phyloP scores from a whole-genome alignment of 208 protist species.

The Vickermania spadyakhi region DNA sequence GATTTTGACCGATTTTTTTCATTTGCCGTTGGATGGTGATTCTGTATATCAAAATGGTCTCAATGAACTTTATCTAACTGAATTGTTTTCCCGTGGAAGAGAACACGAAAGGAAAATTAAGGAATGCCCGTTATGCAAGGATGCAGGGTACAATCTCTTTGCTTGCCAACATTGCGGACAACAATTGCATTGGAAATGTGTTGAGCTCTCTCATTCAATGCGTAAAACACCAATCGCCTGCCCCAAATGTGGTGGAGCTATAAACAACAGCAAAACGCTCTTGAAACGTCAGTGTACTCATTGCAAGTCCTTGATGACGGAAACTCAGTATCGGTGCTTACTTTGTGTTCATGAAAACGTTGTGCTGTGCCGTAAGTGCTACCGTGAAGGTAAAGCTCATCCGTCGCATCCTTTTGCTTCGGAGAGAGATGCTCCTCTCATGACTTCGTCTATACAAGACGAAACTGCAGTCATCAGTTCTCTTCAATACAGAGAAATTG shows the following conservation, averaged over 20 bases:
- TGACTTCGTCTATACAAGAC: background rate
- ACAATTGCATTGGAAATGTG: slow-evolving; percentile 15
- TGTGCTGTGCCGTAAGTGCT: slow-evolving; percentile 20
- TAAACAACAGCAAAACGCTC: background rate
- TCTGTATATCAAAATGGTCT: slow-evolving; percentile 60
- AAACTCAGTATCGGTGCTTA: slow-evolving; percentile 1
- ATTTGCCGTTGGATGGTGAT: slow-evolving; percentile 24
- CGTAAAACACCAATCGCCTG: background rate
- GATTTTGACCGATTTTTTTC: slow-evolving; percentile 33
- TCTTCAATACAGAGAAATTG: slow-evolving; percentile 59
- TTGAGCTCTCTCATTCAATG: slow-evolving; percentile 16
- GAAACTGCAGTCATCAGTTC: slow-evolving; percentile 17
- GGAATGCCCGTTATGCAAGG: slow-evolving; percentile 9
- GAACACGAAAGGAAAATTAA: background rate
- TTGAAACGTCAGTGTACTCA: background rate
- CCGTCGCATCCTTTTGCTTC: slow-evolving; percentile 19
- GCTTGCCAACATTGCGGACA: slow-evolving; percentile 17
- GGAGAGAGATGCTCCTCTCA: slow-evolving; percentile 7
- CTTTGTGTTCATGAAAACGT: slow-evolving; percentile 9
- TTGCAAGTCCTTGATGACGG: background rate
- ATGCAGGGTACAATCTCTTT: slow-evolving; percentile 11
- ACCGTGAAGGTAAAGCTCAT: slow-evolving; percentile 6
- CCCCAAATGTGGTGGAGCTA: background rate
- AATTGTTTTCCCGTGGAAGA: slow-evolving; percentile 15
- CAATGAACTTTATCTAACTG: slow-evolving; percentile 43